Evolutionary conservation across 306 rosid species (phyloP), one percentile per base, ranked within the genome.

Genomic region (Sindora glabra): DNA sequence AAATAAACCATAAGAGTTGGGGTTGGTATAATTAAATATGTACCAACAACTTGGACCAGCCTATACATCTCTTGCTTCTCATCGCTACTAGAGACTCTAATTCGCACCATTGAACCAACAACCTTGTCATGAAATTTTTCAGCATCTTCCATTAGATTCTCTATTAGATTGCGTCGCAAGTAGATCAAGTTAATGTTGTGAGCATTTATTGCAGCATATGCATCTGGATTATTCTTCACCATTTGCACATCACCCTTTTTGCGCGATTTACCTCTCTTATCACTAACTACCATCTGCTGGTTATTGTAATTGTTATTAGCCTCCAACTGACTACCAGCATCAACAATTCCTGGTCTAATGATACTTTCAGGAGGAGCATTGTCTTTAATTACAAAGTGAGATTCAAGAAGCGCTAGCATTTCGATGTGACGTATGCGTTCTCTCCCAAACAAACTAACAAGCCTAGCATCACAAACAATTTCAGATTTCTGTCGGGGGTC

Each of bases 31-130:
- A 41, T n/a, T n/a, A n/a, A 57, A 34, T 54, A 71, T 24, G 46
- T 86, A 89, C 99, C 99, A 74, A 80, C 81, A 71, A 92, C 89
- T 76, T 84, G 96, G 50, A 86, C 99, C 82, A 92, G 97, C 81
- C 99, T 84, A 71, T 89, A 82, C 70, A 82, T 73, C 46, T 89
- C 99, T 48, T 79, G 94, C 75, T 89, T 92, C 62, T 78, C 79
- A 69, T 86, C 97, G 60, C 75, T 55, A 45, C 73, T 70, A 59
- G 87, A 75, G 56, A 86, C 58, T 81, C 83, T 82, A 70, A 89
- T 84, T 69, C 97, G 85, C 71, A 92, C 99, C 76, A 89, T 63
- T 53, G 97, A 86, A 62, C 97, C 99, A 64, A 82, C 83, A 63
- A 84, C 94, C 76, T 69, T 92, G 30, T 86, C 86, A 13, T 55